A percentile compares a stretch with the other conserved stretches of the same genome.
phyloP scores from a whole-genome alignment of 192 early-diverging fungal genomes.

The Coemansia biformis region DNA sequence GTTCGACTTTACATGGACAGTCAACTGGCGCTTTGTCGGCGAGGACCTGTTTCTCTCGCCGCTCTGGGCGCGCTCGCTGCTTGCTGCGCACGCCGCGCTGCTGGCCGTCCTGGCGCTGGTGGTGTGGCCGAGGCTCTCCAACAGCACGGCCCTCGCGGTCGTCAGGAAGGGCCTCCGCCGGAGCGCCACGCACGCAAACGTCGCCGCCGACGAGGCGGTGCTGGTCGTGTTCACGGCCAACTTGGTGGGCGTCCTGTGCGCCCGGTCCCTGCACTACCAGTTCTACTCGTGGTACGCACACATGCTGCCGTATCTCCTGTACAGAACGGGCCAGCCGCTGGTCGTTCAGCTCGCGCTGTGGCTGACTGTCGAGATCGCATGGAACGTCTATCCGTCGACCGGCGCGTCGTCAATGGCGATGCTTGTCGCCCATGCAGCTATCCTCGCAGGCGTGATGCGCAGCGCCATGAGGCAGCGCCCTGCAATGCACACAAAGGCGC shows the following conservation, averaged over 20 bases:
- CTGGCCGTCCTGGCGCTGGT: slow-evolving; percentile 56
- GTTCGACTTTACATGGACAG: slow-evolving; percentile 90
- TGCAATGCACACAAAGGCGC: too few relatives aligned
- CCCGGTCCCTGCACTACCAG: slow-evolving; percentile 90
- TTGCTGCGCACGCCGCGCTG: slow-evolving; percentile 57
- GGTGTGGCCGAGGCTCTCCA: slow-evolving; percentile 51
- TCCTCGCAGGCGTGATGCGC: slow-evolving; percentile 43
- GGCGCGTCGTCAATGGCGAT: slow-evolving; percentile 46
- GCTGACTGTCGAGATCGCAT: slow-evolving; percentile 64
- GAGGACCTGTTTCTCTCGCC: slow-evolving; percentile 62
- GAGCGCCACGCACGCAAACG: not conserved
- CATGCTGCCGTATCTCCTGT: slow-evolving; percentile 75
- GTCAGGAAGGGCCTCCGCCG: slow-evolving; percentile 10
- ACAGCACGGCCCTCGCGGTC: slow-evolving; percentile 5
- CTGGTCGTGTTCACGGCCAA: slow-evolving; percentile 74
- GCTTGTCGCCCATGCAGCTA: slow-evolving; percentile 53
- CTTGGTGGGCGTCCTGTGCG: slow-evolving; percentile 84
- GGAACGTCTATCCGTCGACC: slow-evolving; percentile 89
- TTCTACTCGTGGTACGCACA: slow-evolving; percentile 96
- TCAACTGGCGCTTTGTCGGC: slow-evolving; percentile 88
- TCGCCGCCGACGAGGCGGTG: slow-evolving; percentile 9
- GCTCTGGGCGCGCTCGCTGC: slow-evolving; percentile 55
- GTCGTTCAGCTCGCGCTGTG: slow-evolving; percentile 10
- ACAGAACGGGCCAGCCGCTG: slow-evolving; percentile 20
- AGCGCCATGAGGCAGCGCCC: too few relatives aligned